Evolutionary conservation across 495 filamentous ascomycete genomes (phyloP), one percentile per base, ranked within the genome.

Genomic region (Penicillium pulvis): DNA sequence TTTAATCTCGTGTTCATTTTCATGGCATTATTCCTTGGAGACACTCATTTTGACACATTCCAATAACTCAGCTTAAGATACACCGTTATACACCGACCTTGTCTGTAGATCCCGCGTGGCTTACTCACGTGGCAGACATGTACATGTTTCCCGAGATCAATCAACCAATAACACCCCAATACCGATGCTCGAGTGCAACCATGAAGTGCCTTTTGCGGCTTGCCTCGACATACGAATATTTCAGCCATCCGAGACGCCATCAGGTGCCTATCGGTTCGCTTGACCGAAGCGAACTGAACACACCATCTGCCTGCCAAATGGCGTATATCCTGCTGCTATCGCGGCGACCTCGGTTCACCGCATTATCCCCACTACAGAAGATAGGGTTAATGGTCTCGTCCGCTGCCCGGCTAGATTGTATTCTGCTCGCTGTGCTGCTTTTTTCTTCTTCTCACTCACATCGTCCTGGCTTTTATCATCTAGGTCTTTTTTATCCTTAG

Each of bases 201-300:
- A 4, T 12, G 10, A 12, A 12, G 4, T 9, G 12, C 33, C 9
- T 17, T 41, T 16, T n/a, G 28, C 28, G 28, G 28, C 28, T 28
- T 28, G 39, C 39, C 16, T n/a, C 6, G 16, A n/a, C 39, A 41
- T 41, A 41, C 39, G 39, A 41, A 17, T 16, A 41, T n/a, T 41
- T 41, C 39, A 41, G 39, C 39, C 39, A 41, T n/a, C 39, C 39
- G 39, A 41, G 39, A 7, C 39, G 39, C 39, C 39, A 41, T 41
- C 39, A 41, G 4, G 39, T 41, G 16, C 16, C 39, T 41, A 41
- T 17, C 39, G 39, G 39, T 17, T 41, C 39, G 39, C 39, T 17
- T 41, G 39, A 6, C 39, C 39, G 39, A 41, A 41, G 39, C 39
- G 39, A 41, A 41, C 39, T 41, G 39, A 41, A 41, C 39, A 41